Base-by-base conservation (phyloP, 2,329 filamentous ascomycete species). In the Ophiostoma piceae region DNA sequence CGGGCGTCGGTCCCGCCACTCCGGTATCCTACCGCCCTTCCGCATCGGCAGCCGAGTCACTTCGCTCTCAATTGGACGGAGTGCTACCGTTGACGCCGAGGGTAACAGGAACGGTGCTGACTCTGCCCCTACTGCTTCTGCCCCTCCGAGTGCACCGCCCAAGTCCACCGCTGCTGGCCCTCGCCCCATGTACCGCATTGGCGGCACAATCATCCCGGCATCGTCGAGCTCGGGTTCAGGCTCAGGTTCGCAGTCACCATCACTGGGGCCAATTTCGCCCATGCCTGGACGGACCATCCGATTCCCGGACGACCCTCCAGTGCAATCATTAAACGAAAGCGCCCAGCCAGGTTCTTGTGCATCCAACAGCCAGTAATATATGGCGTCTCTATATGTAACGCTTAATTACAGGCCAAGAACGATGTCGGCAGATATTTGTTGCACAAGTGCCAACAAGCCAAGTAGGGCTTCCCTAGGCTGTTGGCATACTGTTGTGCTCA, bases 221-320 rank as follows among this genome's bases (percentile, higher is more conserved):
- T 54, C 5, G 3, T 37, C 67, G 11, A 12, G 54, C 1, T 26
- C 5, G 3, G 22, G 22, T 8, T 60, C 22, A 9, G 22, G 54
- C 11, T 60, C 8, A 11, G 54, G 57, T 26, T 62, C 57, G 57
- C 57, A 32, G 14, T 62, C 57, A 26, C 14, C 57, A 5, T 62
- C 60, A 32, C 60, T 32, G 9, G 60, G 47, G 16, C 43, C 60
- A 5, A 29, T 35, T 19, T n/a, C 66, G 16, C 26, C 29, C 14
- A 62, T 26, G 29, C 60, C 68, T 12, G 32, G 11, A 41, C 78
- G 82, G 71, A 80, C 79, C 19, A 81, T 84, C 71, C 79, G 80
- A 4, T 83, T 84, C 69, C 80, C 80, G 4, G 82, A 83, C 72
- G 82, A 82, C 71, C 66, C 72, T 22, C 60, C 68, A 2, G 47